Evolutionary conservation across 163 green algal species (phyloP), one percentile per base, ranked within the genome.

Genomic region (Smithsoniella earleae): DNA sequence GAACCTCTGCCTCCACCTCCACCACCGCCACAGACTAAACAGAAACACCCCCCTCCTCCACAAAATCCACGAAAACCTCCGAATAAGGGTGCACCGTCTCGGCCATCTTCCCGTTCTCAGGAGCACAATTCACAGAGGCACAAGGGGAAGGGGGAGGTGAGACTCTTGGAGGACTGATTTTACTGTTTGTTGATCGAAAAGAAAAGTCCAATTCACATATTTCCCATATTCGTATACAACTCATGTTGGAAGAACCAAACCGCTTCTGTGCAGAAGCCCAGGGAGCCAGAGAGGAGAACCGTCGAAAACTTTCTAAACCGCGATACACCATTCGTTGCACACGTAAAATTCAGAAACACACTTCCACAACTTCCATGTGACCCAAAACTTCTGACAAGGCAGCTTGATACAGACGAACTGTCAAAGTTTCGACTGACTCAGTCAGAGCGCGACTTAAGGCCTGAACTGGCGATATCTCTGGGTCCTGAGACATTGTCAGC

Each of bases 361-460:
- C 25, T 69, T 33, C 58, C 58, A n/a, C 30, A 69, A 18, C 58
- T 69, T 5, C 58, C 58, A 13, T 69, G 58, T 13, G 58, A 69
- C 25, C 58, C 58, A 1, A 69, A 69, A 36, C 38, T 69, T 30
- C 31, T 69, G 40, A 33, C 58, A 8, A 30, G 58, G 34, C 27
- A 43, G 1, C 25, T 69, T n/a, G 34, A 69, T 13, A 69, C 58
- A n/a, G 27, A 69, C 18, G 58, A 33, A n/a, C 58, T 69, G 3
- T 69, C 58, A 37, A 33, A 34, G 3, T 69, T 69, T 31, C 58
- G 43, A 8, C 58, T 69, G 5, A 69, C 58, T 20, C 18, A 69
- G 20, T 25, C 34, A 5, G 58, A 69, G 16, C 3, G 43, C 30
- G 25, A 36, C 6, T 40, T 69, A 36, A 30, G 58, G 16, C 58